Conservation (phyloP, 306 rosid genomes). For the Prunus padus region DNA sequence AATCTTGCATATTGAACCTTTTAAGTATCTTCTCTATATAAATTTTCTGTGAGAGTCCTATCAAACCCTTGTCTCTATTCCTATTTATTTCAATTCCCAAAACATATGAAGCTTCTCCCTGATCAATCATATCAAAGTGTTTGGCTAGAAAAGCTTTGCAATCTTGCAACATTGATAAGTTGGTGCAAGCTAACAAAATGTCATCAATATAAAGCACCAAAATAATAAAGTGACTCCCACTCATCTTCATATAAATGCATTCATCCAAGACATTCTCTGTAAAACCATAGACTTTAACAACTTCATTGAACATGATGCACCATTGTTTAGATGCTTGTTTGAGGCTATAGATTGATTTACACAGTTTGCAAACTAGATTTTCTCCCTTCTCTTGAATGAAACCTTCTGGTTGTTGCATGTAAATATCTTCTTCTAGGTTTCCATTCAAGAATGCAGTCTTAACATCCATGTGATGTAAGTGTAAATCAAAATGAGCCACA, state of each 20-base stretch:
- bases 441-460: not conserved
- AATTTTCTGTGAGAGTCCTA: not conserved
- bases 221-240: too few relatives aligned
- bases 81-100: not conserved
- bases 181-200: not conserved
- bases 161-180: too few relatives aligned
- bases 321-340: not conserved
- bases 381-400: not conserved
- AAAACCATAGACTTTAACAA: not conserved
- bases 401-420: not conserved
- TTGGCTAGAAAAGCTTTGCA: too few relatives aligned
- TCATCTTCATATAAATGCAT: not conserved
- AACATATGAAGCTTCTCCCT: not conserved
- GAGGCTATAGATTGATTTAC: not conserved
- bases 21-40: not conserved
- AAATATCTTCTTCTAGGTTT: too few relatives aligned
- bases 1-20: not conserved
- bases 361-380: not conserved
- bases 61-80: too few relatives aligned
- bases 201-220: not conserved
- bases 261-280: too few relatives aligned
- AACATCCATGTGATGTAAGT: not conserved
- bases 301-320: not conserved
- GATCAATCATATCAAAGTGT: not conserved
- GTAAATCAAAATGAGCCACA: not conserved